Conservation (phyloP, 2,329 filamentous ascomycete species). For the Sporothrix dimorphospora region DNA sequence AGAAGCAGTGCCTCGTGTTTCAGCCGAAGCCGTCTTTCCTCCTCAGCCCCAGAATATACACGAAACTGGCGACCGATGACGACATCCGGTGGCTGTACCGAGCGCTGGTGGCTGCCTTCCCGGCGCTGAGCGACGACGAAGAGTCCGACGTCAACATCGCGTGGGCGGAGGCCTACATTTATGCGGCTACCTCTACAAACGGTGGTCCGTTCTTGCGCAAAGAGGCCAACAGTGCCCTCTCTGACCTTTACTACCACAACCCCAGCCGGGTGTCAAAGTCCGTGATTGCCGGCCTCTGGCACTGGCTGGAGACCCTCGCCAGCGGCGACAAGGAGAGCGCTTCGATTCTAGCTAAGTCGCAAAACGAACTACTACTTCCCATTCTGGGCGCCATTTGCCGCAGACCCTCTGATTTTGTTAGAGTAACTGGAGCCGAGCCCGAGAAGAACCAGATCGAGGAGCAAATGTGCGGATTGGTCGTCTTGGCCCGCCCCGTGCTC, state of each 20-base stretch:
- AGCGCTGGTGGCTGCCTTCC: slow-evolving; percentile 66
- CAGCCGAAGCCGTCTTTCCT: slow-evolving; percentile 88
- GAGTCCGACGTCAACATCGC: slow-evolving; percentile 58
- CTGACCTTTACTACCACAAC: slow-evolving; percentile 64
- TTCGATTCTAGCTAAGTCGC: slow-evolving; percentile 66
- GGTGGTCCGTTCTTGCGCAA: slow-evolving; percentile 66
- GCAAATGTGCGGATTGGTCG: slow-evolving; percentile 76
- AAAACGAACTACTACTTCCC: slow-evolving; percentile 64
- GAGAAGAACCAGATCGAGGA: slow-evolving; percentile 58
- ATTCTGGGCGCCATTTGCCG: slow-evolving; percentile 67
- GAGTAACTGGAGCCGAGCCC: slow-evolving; percentile 46
- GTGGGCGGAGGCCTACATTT: slow-evolving; percentile 88
- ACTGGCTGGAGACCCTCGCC: slow-evolving; percentile 71
- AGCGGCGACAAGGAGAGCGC: slow-evolving; percentile 77
- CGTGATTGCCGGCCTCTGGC: slow-evolving; percentile 76
- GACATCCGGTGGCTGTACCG: slow-evolving; percentile 78
- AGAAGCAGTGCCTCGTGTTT: slow-evolving; percentile 66
- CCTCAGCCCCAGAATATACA: slow-evolving; percentile 81
- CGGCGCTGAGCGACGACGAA: slow-evolving; percentile 55
- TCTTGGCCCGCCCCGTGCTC: slow-evolving; percentile 77
- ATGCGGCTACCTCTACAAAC: slow-evolving; percentile 66
- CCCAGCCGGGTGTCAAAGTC: slow-evolving; percentile 63
- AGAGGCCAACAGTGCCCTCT: slow-evolving; percentile 63
- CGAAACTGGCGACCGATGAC: slow-evolving; percentile 72
- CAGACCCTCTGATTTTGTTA: slow-evolving; percentile 53